Base-by-base conservation (phyloP, 129 eudicot species). In the Glebionis coronaria region DNA sequence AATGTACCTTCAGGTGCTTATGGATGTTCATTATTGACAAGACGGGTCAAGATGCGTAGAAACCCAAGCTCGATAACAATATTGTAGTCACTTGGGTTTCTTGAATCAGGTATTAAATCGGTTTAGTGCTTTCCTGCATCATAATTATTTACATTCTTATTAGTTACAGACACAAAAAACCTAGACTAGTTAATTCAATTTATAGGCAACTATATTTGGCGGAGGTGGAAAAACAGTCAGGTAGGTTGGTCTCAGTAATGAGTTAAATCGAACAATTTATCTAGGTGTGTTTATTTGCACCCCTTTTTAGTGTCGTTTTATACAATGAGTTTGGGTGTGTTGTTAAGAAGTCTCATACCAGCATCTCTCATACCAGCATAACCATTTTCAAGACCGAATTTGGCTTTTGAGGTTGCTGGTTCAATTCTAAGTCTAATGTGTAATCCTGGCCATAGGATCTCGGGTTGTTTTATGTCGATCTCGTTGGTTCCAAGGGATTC, bases 311-410 rank as follows among this genome's bases (percentile, higher is more conserved):
- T n/a, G n/a, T n/a, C n/a, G n/a, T n/a, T n/a, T n/a, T n/a, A n/a
- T n/a, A n/a, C n/a, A n/a, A n/a, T n/a, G n/a, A n/a, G n/a, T n/a
- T n/a, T n/a, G n/a, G n/a, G n/a, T n/a, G n/a, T n/a, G n/a, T n/a
- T n/a, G n/a, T n/a, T n/a, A n/a, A n/a, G n/a, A n/a, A n/a, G n/a
- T n/a, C n/a, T n/a, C n/a, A n/a, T n/a, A n/a, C n/a, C n/a, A 42
- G 46, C 46, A 42, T 42, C 46, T 10, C 10, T 42, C 5, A 91
- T 70, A 44, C 82, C 85, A 56, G 74, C 65, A 56, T 69, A 69
- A 54, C 97, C 97, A 80, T 87, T 91, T 74, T 95, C 87, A 65
- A 91, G 92, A 45, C 97, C 92, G 56, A 91, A 91, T 55, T 92
- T 95, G 50, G 81, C 77, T n/a, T n/a, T n/a, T n/a, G n/a, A n/a